Evolutionary conservation across 2,329 filamentous ascomycete species (phyloP).

Genomic region (Epichloe brachyelytri): DNA sequence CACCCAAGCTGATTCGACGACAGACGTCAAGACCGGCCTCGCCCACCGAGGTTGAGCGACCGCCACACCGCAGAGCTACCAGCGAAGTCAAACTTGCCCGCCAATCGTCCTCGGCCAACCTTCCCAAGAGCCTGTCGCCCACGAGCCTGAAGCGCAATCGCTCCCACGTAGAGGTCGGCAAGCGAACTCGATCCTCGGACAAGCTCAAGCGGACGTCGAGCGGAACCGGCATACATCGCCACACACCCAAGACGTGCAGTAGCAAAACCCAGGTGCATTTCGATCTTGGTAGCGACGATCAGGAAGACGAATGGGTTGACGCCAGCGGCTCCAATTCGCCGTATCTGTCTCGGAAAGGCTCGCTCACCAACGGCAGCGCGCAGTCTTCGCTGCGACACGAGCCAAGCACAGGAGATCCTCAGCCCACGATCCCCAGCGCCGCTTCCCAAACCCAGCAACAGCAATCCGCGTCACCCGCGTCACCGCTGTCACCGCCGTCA

Average conservation of each 20-base stretch:
- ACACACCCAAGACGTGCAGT: slow-evolving; percentile 28
- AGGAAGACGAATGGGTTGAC: slow-evolving; percentile 52
- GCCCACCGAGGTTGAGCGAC: slow-evolving; percentile 17
- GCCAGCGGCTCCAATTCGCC: slow-evolving; percentile 51
- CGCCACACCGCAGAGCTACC: slow-evolving; percentile 32
- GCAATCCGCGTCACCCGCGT: background rate
- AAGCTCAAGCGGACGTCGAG: slow-evolving; percentile 41
- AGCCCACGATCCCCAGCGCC: slow-evolving; percentile 22
- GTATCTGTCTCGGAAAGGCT: slow-evolving; percentile 33
- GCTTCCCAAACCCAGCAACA: slow-evolving; percentile 6
- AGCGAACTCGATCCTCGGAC: slow-evolving; percentile 36
- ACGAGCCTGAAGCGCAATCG: slow-evolving; percentile 46
- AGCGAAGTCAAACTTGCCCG: slow-evolving; percentile 38
- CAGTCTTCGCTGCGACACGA: slow-evolving; percentile 32
- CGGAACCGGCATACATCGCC: slow-evolving; percentile 31
- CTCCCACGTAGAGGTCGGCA: slow-evolving; percentile 43
- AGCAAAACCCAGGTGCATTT: slow-evolving; percentile 47
- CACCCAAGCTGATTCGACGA: slow-evolving; percentile 29
- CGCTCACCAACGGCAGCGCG: slow-evolving; percentile 32
- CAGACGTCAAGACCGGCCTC: slow-evolving; percentile 32
- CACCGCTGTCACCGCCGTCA: slow-evolving; percentile 5
- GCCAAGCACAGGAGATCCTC: slow-evolving; percentile 20
- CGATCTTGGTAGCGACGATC: slow-evolving; percentile 41
- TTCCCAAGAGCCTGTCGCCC: slow-evolving; percentile 43
- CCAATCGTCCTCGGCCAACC: slow-evolving; percentile 29